A percentile compares a stretch with the other conserved stretches of the same genome.
Evolutionary conservation across 768 basidiomycete genomes (phyloP).

Genomic region (Termitomyces sp.): DNA sequence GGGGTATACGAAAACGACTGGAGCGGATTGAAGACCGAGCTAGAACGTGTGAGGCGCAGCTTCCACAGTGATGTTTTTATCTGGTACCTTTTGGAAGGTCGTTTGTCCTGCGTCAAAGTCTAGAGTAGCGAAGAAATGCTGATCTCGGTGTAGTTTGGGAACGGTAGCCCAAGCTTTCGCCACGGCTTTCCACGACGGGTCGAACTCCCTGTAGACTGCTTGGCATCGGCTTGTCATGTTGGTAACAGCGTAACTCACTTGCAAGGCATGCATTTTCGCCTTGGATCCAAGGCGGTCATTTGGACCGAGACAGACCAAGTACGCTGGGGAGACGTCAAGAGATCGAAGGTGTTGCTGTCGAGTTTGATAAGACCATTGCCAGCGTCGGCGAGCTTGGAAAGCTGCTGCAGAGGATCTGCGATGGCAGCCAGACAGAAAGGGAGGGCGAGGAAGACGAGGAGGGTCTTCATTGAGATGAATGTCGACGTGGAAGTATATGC

Average conservation of each 20-base stretch:
- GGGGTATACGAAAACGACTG: conserved; percentile 73
- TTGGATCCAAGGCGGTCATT: conserved; percentile 79
- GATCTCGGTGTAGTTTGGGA: conserved; percentile 54
- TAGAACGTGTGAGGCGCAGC: conserved; percentile 22
- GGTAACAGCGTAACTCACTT: conserved; percentile 45
- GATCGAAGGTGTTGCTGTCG: conserved; percentile 68
- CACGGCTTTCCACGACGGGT: conserved; percentile 76
- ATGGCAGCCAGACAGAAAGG: conserved; percentile 27
- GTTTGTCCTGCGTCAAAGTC: conserved; percentile 78
- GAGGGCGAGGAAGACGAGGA: conserved; percentile 24
- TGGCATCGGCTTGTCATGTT: neutral
- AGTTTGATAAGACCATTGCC: conserved; percentile 81
- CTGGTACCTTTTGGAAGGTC: conserved; percentile 72
- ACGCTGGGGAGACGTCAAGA: conserved; percentile 68
- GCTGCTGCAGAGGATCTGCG: conserved; percentile 42
- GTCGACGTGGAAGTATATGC: conserved; percentile 23
- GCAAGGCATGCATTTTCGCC: conserved; percentile 89
- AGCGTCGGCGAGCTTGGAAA: conserved; percentile 60
- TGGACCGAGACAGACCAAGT: conserved; percentile 87
- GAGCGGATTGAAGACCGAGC: conserved; percentile 82
- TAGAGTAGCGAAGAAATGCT: conserved; percentile 88
- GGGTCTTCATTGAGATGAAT: conserved; percentile 18
- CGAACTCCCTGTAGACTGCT: conserved; percentile 59
- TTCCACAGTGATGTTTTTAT: neutral
- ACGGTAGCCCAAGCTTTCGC: conserved; percentile 77